These are phyloP conservation scores for Phaeotremella skinneri DNA, from an alignment of 768 basidiomycete species.

Conservation along the genomic window DNA sequence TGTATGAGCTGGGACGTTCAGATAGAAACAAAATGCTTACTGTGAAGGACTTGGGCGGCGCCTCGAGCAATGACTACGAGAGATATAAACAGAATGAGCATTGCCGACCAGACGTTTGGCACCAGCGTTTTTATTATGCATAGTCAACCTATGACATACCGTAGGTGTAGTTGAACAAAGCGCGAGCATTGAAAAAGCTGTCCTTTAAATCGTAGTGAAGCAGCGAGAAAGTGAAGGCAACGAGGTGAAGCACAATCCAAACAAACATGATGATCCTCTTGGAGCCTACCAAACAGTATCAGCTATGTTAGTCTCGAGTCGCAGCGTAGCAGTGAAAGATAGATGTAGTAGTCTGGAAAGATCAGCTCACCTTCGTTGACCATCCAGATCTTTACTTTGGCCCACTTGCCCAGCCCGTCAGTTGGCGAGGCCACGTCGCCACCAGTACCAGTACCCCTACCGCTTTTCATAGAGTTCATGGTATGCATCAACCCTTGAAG, in stretches of 20 bases:
- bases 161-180: conserved; percentile 72
- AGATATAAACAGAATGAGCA: background rate
- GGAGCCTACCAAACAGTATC: conserved; percentile 50
- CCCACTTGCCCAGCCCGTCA: conserved; percentile 49
- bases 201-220: conserved; percentile 56
- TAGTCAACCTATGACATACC: conserved; percentile 54
- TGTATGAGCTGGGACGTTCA: background rate
- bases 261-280: conserved; percentile 71
- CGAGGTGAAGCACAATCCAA: conserved; percentile 75
- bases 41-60: conserved; percentile 82
- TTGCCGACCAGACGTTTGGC: background rate
- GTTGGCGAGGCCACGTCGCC: conserved; percentile 32
- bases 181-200: conserved; percentile 65
- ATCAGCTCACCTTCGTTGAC: conserved; percentile 78
- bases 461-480: conserved; percentile 50
- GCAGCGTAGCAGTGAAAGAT: background rate
- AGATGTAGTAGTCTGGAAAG: too few relatives aligned
- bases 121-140: background rate
- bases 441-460: too few relatives aligned
- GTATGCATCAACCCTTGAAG: conserved; percentile 79
- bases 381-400: conserved; percentile 75
- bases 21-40: conserved; percentile 8
- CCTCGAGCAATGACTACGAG: conserved; percentile 73
- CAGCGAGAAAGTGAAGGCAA: conserved; percentile 74
- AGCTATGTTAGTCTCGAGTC: background rate